These are phyloP conservation scores for Lachancea dasiensis DNA, from an alignment of 805 yeast species.

Conservation along the genomic window DNA sequence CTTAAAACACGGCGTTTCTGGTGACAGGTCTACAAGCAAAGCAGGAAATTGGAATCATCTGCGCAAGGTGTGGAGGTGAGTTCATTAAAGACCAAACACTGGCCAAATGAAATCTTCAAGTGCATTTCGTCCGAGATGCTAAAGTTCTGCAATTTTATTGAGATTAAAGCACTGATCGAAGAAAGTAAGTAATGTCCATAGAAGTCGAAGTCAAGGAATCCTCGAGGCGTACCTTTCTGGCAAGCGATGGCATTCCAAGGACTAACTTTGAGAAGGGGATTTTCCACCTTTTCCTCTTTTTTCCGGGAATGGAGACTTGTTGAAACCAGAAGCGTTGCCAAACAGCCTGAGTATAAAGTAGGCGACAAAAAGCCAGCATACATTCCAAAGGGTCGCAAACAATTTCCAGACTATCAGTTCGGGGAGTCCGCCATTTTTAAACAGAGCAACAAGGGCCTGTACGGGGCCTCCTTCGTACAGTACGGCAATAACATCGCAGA, in stretches of 20 bases:
- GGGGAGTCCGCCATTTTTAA: conserved; percentile 75
- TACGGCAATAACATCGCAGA: conserved; percentile 78
- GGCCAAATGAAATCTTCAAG: no score
- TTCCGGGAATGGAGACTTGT: conserved; percentile 39
- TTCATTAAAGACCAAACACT: no score
- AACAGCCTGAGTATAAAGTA: conserved; percentile 39
- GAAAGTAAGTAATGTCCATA: no score
- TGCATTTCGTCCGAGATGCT: background rate
- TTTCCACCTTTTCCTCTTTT: conserved; percentile 15
- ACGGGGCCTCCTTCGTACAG: conserved; percentile 79
- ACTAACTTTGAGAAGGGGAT: conserved; percentile 15
- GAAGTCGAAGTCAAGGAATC: background rate
- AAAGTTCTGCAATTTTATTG: background rate
- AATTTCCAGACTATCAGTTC: conserved; percentile 66
- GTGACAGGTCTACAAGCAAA: background rate
- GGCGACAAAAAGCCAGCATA: conserved; percentile 49
- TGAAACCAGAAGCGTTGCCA: conserved; percentile 43
- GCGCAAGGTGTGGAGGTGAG: conserved; percentile 8
- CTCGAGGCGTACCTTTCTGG: no score
- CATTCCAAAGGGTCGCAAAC: conserved; percentile 40
- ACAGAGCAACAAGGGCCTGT: conserved; percentile 81
- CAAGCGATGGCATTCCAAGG: conserved; percentile 6
- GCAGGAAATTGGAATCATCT: conserved; percentile 6
- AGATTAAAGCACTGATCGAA: no score
- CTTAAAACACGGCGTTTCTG: background rate